Percentiles rank a stretch among this genome's conserved stretches.
These are phyloP conservation scores for Pseudophaeomoniella oleicola DNA, from an alignment of 2,329 filamentous ascomycete species.

Conservation along the genomic window DNA sequence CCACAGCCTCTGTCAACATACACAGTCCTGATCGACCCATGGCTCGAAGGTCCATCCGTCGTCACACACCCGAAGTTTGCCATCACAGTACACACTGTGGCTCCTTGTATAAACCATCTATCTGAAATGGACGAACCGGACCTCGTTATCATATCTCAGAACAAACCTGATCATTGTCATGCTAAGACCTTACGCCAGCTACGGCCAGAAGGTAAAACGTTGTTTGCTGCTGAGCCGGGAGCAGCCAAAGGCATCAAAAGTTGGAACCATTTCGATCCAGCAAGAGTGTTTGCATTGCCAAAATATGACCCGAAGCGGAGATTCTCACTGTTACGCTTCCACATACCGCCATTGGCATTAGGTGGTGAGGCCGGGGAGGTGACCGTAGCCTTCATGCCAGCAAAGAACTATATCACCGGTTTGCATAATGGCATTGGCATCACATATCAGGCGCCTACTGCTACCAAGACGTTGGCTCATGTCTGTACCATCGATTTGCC, in stretches of 20 bases:
- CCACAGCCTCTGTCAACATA: conserved; percentile 23
- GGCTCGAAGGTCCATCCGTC: conserved; percentile 47
- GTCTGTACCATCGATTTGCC: conserved; percentile 11
- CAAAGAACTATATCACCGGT: conserved; percentile 44
- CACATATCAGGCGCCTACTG: conserved; percentile 49
- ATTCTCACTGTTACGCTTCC: conserved; percentile 30
- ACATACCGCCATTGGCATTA: conserved; percentile 37
- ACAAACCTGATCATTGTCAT: conserved; percentile 57
- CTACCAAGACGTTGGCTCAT: conserved; percentile 8
- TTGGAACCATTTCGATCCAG: conserved; percentile 53
- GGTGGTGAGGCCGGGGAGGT: conserved; percentile 48
- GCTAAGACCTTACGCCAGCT: conserved; percentile 53
- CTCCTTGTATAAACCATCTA: conserved; percentile 43
- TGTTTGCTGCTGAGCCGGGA: conserved; percentile 51
- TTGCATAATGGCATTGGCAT: conserved; percentile 56
- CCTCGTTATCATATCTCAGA: conserved; percentile 44
- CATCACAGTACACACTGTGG: conserved; percentile 38
- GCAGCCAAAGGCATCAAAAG: conserved; percentile 50
- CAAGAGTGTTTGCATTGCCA: conserved; percentile 26
- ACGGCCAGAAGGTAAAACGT: conserved; percentile 36
- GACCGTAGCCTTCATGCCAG: conserved; percentile 53
- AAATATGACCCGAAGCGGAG: conserved; percentile 25
- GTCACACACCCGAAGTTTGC: conserved; percentile 49
- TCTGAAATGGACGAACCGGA: conserved; percentile 39
- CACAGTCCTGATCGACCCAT: conserved; percentile 58